These are phyloP conservation scores for Auricularia sp. DNA, from an alignment of 768 basidiomycete species.

Conservation along the genomic window DNA sequence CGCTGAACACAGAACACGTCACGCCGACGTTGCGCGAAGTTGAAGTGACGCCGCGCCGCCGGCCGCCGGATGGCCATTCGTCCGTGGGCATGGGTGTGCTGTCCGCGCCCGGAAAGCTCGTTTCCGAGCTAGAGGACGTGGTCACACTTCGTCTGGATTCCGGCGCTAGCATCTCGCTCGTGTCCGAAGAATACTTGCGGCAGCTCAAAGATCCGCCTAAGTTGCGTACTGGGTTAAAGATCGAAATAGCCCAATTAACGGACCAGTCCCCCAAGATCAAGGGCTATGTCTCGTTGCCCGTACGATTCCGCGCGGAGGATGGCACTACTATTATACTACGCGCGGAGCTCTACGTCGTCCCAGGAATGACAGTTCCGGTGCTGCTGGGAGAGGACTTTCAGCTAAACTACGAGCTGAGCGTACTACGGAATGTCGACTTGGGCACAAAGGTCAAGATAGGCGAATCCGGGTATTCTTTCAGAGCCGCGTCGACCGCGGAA, in stretches of 20 bases:
- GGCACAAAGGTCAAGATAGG: slow-evolving; percentile 12
- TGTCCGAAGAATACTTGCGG: background rate
- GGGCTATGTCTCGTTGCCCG: slow-evolving; percentile 13
- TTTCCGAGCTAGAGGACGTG: background rate
- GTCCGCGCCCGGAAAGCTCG: background rate
- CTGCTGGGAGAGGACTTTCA: slow-evolving; percentile 26
- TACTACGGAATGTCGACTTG: slow-evolving; percentile 8
- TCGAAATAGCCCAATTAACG: background rate
- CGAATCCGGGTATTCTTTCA: slow-evolving; percentile 6
- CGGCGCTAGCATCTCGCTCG: background rate
- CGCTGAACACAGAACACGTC: background rate
- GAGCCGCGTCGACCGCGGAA: slow-evolving; percentile 7
- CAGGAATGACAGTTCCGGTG: slow-evolving; percentile 21
- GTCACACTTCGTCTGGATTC: background rate
- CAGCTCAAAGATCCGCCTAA: background rate
- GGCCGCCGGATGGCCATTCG: background rate
- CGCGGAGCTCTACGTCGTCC: slow-evolving; percentile 9
- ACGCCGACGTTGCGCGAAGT: background rate
- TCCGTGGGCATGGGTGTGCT: background rate
- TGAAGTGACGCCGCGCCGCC: background rate
- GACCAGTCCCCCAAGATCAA: slow-evolving; percentile 1
- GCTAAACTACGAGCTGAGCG: slow-evolving; percentile 13
- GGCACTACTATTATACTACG: background rate
- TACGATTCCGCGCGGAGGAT: slow-evolving; percentile 5
- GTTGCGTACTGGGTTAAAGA: background rate